Base-by-base conservation (phyloP, 768 basidiomycete species). In the Hysterangium stoloniferum region DNA sequence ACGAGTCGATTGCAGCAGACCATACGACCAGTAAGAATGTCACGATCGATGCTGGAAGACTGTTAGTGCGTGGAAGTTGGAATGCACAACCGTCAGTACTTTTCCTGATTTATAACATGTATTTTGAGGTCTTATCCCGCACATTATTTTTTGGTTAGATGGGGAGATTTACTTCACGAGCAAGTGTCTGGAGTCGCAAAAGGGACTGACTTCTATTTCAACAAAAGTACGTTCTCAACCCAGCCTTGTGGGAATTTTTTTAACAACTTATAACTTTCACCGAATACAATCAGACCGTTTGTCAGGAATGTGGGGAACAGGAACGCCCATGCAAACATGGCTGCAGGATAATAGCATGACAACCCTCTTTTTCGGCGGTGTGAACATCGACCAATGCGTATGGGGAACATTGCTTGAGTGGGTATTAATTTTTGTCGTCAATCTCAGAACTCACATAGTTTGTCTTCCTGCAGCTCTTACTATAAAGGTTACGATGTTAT, bases 301-400 rank as follows among this genome's bases (percentile, higher is more conserved):
- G 19, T 31, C 28, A 24, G 45, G 45, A 7, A 31, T 47, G 45
- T 47, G 45, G 45, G 45, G 45, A 28, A 22, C 31, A 47, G 17
- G 32, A 17, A 47, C 45, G 9, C 45, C 45, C 7, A 12, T 47
- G 28, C 28, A 31, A 17, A 28, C 32, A 3, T 47, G 17, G n/a
- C 45, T 47, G 5, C 27, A 47, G 32, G 45, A 47, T 28, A 32
- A 47, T 34, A 33, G 32, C 45, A 47, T 47, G 27, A 47, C 45
- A 22, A 47, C 45, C 7, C 20, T 47, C 17, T 47, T 47, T 24
- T 47, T 47, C 34, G 45, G 45, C 20, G 45, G 45, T 8, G 45
- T 47, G 7, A 47, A 47, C 19, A 31, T 33, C 15, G 45, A 47
- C 8, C 45, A 47, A 20, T 47, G 45, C 35, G 45, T 47, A 24